Conservation (phyloP, 768 basidiomycete genomes). For the Tylopilus sp. region DNA sequence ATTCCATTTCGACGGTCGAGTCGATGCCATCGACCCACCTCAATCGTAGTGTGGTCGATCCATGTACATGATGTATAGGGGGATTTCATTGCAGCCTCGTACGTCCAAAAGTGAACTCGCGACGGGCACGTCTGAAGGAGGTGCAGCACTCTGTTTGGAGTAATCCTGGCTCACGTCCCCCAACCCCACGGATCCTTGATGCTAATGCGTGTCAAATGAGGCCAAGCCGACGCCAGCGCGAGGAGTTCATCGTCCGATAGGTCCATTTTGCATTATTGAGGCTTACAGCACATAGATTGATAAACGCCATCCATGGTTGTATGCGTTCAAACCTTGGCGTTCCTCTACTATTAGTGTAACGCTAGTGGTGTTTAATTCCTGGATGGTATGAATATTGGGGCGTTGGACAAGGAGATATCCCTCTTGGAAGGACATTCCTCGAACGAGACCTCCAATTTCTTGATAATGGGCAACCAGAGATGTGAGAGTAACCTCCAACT, state of each 20-base stretch:
- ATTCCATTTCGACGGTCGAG: background rate
- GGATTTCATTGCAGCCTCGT: background rate
- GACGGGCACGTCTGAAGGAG: background rate
- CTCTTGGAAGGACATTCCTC: too few relatives aligned
- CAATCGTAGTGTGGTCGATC: background rate
- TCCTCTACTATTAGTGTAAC: too few relatives aligned
- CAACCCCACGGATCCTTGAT: background rate
- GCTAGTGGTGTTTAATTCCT: too few relatives aligned
- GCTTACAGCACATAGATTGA: too few relatives aligned
- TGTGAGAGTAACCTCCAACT: background rate
- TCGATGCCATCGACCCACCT: background rate
- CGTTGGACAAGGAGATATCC: too few relatives aligned
- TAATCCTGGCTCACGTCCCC: background rate
- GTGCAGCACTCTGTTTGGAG: background rate
- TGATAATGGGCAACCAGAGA: too few relatives aligned
- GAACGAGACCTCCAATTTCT: too few relatives aligned
- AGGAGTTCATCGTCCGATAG: background rate
- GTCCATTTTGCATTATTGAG: background rate
- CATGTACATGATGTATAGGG: background rate
- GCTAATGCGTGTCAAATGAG: background rate
- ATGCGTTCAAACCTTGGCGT: too few relatives aligned
- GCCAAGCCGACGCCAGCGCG: background rate
- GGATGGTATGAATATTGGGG: too few relatives aligned
- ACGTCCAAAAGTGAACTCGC: background rate
- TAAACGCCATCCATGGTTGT: too few relatives aligned